These are phyloP conservation scores for Lentinula detonsa DNA, from an alignment of 768 basidiomycete genomes.

Conservation along the genomic window DNA sequence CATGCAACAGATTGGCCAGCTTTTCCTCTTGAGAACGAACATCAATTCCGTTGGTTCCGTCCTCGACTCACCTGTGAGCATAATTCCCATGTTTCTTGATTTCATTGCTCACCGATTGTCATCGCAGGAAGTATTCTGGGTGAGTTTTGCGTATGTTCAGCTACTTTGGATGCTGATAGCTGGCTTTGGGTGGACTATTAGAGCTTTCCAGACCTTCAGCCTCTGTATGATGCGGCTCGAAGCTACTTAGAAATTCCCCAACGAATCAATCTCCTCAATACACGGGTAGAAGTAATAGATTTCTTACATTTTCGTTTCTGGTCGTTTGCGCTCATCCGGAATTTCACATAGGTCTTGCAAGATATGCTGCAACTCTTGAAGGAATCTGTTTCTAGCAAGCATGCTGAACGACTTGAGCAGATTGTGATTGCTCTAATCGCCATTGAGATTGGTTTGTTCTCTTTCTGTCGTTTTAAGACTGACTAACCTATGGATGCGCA, in stretches of 20 bases:
- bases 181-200: slow-evolving; percentile 22
- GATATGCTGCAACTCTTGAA: slow-evolving; percentile 95
- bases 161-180: background rate
- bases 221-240: slow-evolving; percentile 88
- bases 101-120: background rate
- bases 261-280: slow-evolving; percentile 87
- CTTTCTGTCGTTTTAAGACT: background rate
- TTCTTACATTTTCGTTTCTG: background rate
- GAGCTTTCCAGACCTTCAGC: slow-evolving; percentile 94
- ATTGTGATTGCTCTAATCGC: slow-evolving; percentile 90
- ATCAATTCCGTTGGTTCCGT: slow-evolving; percentile 96
- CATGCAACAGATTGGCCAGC: slow-evolving; percentile 94
- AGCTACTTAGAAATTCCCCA: slow-evolving; percentile 95
- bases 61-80: slow-evolving; percentile 85
- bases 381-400: slow-evolving; percentile 87
- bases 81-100: background rate
- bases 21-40: slow-evolving; percentile 90
- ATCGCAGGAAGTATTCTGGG: slow-evolving; percentile 94
- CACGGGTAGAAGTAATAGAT: slow-evolving; percentile 72
- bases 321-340: background rate
- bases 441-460: slow-evolving; percentile 72
- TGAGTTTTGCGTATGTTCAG: slow-evolving; percentile 24
- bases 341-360: slow-evolving; percentile 67
- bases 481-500: background rate
- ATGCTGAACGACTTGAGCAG: slow-evolving; percentile 87